Evolutionary conservation across 345 rosid genomes (phyloP), one percentile per base, ranked within the genome.

Genomic region (Aethionema arabicum): DNA sequence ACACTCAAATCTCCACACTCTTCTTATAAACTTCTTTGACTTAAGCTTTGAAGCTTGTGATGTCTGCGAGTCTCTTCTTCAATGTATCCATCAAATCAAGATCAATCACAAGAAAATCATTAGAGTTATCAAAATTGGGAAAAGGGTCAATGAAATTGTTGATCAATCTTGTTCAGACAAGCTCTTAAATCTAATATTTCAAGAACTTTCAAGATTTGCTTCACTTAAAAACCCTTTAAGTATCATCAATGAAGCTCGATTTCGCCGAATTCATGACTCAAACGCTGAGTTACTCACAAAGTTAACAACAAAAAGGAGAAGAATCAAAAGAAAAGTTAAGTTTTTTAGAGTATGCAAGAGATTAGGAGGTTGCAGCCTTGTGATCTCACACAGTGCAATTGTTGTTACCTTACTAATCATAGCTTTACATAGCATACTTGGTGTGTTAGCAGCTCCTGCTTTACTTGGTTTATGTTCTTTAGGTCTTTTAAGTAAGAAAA

Each of bases 391-490:
- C 3, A 55, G 74, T 10, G 78, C 77, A 0, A 44, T 88, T n/a
- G 67, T 80, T 13, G 52, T 68, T 31, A 65, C 78, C 7, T 29
- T 78, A 43, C 45, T 92, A 16, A 73, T 83, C 0, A 52, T 85
- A 1, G 86, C 90, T 10, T n/a, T 85, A 11, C 96, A 88, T 63
- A 77, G 92, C 67, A 46, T 84, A 57, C 75, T 78, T 10, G 95
- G 86, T 6, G 32, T 83, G n/a, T 43, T 68, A 12, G 85, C 80
- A 11, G 88, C 82, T 39, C 91, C 92, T 0, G 93, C 77, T 32
- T 39, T 89, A 8, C 46, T 79, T 9, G 71, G 76, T 29, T 73
- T 76, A 49, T 73, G 76, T 36, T 78, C 73, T 6, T 13, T 77
- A 8, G 61, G 66, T 59, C 38, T 78, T n/a, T 14, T 67, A 46